Evolutionary conservation across 2,329 filamentous ascomycete genomes (phyloP).

Genomic region (Westerdykella ornata): DNA sequence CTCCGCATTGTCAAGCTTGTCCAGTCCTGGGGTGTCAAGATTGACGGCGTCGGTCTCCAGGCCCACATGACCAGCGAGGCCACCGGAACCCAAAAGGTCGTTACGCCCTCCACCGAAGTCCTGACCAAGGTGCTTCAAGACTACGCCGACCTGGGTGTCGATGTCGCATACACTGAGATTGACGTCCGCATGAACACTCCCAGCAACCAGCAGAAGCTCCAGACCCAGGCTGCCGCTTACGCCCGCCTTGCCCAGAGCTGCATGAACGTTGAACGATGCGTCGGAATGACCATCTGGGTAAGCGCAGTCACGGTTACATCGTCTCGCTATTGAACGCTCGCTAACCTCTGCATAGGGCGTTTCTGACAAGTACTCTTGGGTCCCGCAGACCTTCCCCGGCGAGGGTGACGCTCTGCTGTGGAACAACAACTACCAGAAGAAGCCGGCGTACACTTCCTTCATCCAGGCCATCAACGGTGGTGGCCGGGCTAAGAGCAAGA

Average conservation of each 20-base stretch:
- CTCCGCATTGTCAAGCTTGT: slow-evolving; percentile 36
- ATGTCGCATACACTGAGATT: slow-evolving; percentile 57
- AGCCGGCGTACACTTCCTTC: slow-evolving; percentile 33
- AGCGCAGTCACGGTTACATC: slow-evolving; percentile 1
- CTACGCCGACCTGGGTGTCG: slow-evolving; percentile 49
- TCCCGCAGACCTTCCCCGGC: slow-evolving; percentile 33
- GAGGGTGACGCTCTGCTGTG: slow-evolving; percentile 35
- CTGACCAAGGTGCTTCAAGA: slow-evolving; percentile 46
- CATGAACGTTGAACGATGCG: slow-evolving; percentile 32
- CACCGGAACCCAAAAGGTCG: slow-evolving; percentile 39
- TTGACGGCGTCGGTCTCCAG: slow-evolving; percentile 60
- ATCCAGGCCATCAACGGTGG: slow-evolving; percentile 20
- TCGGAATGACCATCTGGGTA: slow-evolving; percentile 45
- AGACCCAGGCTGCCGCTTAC: slow-evolving; percentile 47
- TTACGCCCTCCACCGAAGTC: slow-evolving; percentile 42
- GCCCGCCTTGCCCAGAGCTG: slow-evolving; percentile 35
- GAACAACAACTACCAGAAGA: slow-evolving; percentile 30
- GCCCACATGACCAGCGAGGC: slow-evolving; percentile 50
- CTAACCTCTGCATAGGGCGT: slow-evolving; percentile 22
- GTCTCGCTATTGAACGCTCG: background rate
- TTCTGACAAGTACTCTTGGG: slow-evolving; percentile 39
- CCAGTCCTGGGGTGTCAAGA: slow-evolving; percentile 40
- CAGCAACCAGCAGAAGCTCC: slow-evolving; percentile 37
- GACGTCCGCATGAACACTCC: slow-evolving; percentile 52
- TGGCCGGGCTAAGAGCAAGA: background rate